These are phyloP conservation scores for Tetrapisispora namnaoensis DNA, from an alignment of 805 yeast genomes.

Conservation along the genomic window DNA sequence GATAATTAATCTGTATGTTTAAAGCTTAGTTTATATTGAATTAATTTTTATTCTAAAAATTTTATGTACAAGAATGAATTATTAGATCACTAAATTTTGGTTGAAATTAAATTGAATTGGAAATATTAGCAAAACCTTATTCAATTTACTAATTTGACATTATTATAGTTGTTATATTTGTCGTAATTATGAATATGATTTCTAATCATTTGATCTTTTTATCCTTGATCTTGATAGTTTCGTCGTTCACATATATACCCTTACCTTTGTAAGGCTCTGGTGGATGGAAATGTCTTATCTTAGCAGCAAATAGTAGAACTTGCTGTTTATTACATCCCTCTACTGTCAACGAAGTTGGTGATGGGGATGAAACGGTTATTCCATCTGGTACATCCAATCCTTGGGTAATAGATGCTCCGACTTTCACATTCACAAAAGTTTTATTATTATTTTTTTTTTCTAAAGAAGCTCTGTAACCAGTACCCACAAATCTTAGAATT, in stretches of 20 bases:
- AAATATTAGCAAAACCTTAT: no score
- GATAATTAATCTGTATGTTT: no score
- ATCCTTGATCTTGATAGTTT: constrained; percentile 81
- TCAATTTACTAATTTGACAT: no score
- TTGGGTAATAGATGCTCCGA: constrained; percentile 80
- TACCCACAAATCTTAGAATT: constrained; percentile 83
- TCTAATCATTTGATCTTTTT: constrained; percentile 73
- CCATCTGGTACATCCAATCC: constrained; percentile 70
- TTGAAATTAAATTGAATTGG: background rate
- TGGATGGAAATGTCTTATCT: constrained; percentile 74
- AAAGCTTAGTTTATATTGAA: no score
- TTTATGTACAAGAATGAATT: background rate
- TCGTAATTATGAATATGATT: background rate
- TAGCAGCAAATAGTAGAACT: constrained; percentile 81
- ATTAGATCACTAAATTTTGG: no score
- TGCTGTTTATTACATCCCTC: constrained; percentile 86
- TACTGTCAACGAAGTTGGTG: constrained; percentile 73
- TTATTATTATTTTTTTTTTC: constrained; percentile 38
- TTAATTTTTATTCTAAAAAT: no score
- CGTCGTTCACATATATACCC: constrained; percentile 87
- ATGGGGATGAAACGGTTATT: constrained; percentile 63
- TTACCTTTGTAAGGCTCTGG: constrained; percentile 99
- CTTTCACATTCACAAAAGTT: constrained; percentile 61
- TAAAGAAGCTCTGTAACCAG: constrained; percentile 86
- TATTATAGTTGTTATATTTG: background rate